These are phyloP conservation scores for Hypericum perforatum DNA, from an alignment of 345 rosid genomes.

Conservation along the genomic window DNA sequence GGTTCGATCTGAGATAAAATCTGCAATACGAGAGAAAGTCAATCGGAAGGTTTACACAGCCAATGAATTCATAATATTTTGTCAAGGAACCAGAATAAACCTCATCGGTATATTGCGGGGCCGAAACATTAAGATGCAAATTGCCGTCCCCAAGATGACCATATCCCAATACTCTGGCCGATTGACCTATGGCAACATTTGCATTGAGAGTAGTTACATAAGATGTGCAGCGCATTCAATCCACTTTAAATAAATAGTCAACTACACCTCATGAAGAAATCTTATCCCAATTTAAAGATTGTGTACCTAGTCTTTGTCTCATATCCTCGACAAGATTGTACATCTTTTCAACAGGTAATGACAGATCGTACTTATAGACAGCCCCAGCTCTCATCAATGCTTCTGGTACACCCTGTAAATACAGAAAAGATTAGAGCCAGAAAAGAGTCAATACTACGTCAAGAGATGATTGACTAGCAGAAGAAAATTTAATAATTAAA, in stretches of 20 bases:
- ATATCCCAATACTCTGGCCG: slow-evolving; percentile 65
- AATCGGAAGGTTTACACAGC: no score
- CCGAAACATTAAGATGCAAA: slow-evolving; percentile 83
- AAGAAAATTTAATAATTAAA: no score
- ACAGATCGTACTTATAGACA: slow-evolving; percentile 81
- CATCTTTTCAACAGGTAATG: slow-evolving; percentile 79
- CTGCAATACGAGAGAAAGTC: slow-evolving; percentile 22
- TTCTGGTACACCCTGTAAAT: slow-evolving; percentile 67
- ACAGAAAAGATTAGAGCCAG: not conserved
- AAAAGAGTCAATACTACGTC: no score
- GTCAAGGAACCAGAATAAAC: slow-evolving; percentile 18
- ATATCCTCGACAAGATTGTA: slow-evolving; percentile 74
- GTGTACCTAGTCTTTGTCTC: slow-evolving; percentile 64
- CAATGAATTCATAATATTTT: not conserved
- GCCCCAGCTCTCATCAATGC: slow-evolving; percentile 84
- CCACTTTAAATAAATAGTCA: not conserved
- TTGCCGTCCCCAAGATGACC: slow-evolving; percentile 98
- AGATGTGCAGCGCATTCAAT: no score
- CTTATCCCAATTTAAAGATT: not conserved
- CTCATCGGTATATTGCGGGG: slow-evolving; percentile 48
- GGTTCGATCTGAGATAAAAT: slow-evolving; percentile 76
- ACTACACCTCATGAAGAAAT: not conserved
- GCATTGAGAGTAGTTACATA: not conserved
- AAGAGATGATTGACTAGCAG: no score
- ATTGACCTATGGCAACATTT: slow-evolving; percentile 37